Base-by-base conservation (phyloP, 2,329 filamentous ascomycete genomes). In the Ambrosiella xylebori region DNA sequence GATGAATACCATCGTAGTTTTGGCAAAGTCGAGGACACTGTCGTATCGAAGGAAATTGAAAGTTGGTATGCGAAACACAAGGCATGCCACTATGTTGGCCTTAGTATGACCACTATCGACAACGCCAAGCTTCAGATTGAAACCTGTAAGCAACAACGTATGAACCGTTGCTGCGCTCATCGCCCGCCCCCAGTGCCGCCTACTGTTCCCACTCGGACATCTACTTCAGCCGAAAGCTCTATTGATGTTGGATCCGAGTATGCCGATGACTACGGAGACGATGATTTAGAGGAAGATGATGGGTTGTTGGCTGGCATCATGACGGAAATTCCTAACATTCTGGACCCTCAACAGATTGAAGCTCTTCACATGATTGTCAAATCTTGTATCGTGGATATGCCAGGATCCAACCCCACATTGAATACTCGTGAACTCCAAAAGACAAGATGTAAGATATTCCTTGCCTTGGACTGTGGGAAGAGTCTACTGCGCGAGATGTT, bases 291-390 rank as follows among this genome's bases (percentile, higher is more conserved):
- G 52, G 77, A 77, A 12, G 80, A 84, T 57, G 84, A 89, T 63
- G 86, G 87, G 2, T 85, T 87, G 19, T 77, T 87, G 66, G 85
- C 88, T 15, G 91, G 91, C 11, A 73, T 97, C 12, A 73, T 97
- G 58, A 96, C 91, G 0, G 91, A 97, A 68, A 88, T 97, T 11
- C 91, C 91, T 37, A 86, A 97, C 63, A 95, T 96, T 41, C 76
- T 97, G 37, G 90, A 94, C 49, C 91, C 91, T 0, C 90, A 89
- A 58, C 91, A 97, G 70, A 96, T 96, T 57, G 91, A 97, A 69
- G 90, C 93, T 5, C 73, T 97, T 57, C 91, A 95, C 58, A 95
- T 96, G 90, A 94, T 96, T 61, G 85, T 97, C 65, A 95, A 96
- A 73, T 90, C 88, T 12, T 94, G 90, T 62, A 94, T 97, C 57